Evolutionary conservation across 1,284 basidiomycete genomes (phyloP).

Genomic region (Trametes sp.): DNA sequence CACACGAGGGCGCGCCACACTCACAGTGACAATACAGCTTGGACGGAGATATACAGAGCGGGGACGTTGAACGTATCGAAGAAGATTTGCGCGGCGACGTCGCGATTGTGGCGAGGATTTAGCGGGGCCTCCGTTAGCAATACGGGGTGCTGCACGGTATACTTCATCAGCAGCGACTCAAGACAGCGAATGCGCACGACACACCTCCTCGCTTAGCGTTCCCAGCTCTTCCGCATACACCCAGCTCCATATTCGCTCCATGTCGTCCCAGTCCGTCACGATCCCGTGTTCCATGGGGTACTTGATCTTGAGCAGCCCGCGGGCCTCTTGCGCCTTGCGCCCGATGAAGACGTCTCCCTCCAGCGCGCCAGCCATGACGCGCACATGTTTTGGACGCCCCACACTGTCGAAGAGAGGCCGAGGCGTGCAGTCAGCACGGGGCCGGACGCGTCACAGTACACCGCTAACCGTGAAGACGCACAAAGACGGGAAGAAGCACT

Average conservation of each 20-base stretch:
- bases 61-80: conserved; percentile 99
- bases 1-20: conserved; percentile 39
- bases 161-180: not conserved
- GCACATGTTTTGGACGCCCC: conserved; percentile 93
- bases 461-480: conserved; percentile 63
- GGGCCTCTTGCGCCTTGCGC: conserved; percentile 90
- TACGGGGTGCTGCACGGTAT: conserved; percentile 91
- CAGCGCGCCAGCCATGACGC: conserved; percentile 95
- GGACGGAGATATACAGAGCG: conserved; percentile 95
- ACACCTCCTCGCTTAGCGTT: conserved; percentile 94
- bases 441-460: conserved; percentile 37
- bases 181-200: conserved; percentile 33
- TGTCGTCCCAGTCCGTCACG: conserved; percentile 97
- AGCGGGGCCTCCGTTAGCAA: conserved; percentile 94
- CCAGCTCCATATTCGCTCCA: conserved; percentile 98
- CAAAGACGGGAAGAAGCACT: conserved; percentile 99
- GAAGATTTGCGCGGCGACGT: conserved; percentile 96
- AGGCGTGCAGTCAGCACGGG: conserved; percentile 31
- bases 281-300: conserved; percentile 99
- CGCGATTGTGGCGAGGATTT: conserved; percentile 94
- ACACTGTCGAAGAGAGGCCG: conserved; percentile 61
- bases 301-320: conserved; percentile 94
- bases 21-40: conserved; percentile 95
- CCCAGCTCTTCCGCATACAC: conserved; percentile 95
- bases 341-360: conserved; percentile 96